These are phyloP conservation scores for Anthracocystis panici-leucophaei DNA, from an alignment of 1,284 basidiomycete species.

Conservation along the genomic window DNA sequence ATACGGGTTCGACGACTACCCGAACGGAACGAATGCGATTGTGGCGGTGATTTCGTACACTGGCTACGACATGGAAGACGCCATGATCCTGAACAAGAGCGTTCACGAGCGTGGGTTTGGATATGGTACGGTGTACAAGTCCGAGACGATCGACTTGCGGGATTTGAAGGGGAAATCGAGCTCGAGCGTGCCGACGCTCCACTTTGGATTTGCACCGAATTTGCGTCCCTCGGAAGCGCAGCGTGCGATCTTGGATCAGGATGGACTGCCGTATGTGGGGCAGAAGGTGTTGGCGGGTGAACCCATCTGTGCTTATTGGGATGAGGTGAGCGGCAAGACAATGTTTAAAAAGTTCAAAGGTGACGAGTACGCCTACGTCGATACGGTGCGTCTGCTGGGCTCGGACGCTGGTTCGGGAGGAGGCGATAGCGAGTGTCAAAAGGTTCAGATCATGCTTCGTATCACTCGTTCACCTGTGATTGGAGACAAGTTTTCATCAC, in stretches of 20 bases:
- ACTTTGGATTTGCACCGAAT: slow-evolving; percentile 84
- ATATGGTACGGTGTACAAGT: slow-evolving; percentile 97
- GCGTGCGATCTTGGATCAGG: slow-evolving; percentile 78
- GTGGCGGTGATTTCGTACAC: slow-evolving; percentile 99
- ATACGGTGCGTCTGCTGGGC: slow-evolving; percentile 90
- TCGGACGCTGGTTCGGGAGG: slow-evolving; percentile 75
- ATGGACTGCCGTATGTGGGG: slow-evolving; percentile 88
- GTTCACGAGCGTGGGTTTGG: slow-evolving; percentile 97
- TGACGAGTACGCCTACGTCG: slow-evolving; percentile 90
- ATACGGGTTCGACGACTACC: slow-evolving; percentile 99
- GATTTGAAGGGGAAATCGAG: slow-evolving; percentile 73
- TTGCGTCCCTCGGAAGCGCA: slow-evolving; percentile 49
- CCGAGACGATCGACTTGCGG: slow-evolving; percentile 89
- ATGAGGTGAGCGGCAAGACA: slow-evolving; percentile 86
- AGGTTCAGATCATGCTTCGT: slow-evolving; percentile 91
- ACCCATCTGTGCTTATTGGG: slow-evolving; percentile 80
- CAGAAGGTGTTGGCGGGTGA: slow-evolving; percentile 80
- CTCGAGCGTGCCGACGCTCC: slow-evolving; percentile 71
- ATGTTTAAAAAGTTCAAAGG: slow-evolving; percentile 95
- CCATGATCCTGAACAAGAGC: slow-evolving; percentile 99
- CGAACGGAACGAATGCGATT: slow-evolving; percentile 96
- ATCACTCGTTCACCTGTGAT: slow-evolving; percentile 96
- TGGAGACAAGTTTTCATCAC: slow-evolving; percentile 98
- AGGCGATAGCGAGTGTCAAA: slow-evolving; percentile 88
- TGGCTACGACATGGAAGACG: slow-evolving; percentile 99